A percentile compares a stretch with the other conserved stretches of the same genome.
Evolutionary conservation across 2,329 filamentous ascomycete genomes (phyloP).

Genomic region (Gremmenia infestans): DNA sequence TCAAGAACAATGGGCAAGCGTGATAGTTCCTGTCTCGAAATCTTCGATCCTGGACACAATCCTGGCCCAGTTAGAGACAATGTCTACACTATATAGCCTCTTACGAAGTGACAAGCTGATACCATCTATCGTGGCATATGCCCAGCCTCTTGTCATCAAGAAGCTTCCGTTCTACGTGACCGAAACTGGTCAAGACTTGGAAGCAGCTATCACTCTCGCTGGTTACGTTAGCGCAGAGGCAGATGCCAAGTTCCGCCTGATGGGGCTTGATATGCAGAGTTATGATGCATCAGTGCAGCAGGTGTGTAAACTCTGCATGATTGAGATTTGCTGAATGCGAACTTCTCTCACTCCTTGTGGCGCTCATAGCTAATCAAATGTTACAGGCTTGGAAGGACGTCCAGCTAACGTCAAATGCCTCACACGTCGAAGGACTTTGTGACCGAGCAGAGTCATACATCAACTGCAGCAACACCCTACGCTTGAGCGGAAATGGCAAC

Average conservation of each 20-base stretch:
- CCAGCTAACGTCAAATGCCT: slow-evolving; percentile 35
- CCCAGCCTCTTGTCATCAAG: slow-evolving; percentile 37
- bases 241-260: slow-evolving; percentile 50
- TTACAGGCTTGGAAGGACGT: slow-evolving; percentile 34
- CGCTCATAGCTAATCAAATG: slow-evolving; percentile 15
- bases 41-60: slow-evolving; percentile 63
- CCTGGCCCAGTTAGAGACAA: slow-evolving; percentile 55
- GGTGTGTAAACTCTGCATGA: background rate
- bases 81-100: slow-evolving; percentile 46
- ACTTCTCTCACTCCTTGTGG: slow-evolving; percentile 16
- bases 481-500: slow-evolving; percentile 14
- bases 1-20: slow-evolving; percentile 57
- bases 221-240: slow-evolving; percentile 52
- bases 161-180: background rate
- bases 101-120: slow-evolving; percentile 3
- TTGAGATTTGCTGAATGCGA: slow-evolving; percentile 25
- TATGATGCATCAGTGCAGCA: slow-evolving; percentile 33
- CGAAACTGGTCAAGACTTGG: slow-evolving; percentile 38
- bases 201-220: slow-evolving; percentile 49
- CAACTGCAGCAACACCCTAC: slow-evolving; percentile 41
- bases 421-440: slow-evolving; percentile 43
- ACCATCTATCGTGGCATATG: slow-evolving; percentile 45
- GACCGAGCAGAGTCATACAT: slow-evolving; percentile 53
- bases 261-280: slow-evolving; percentile 44
- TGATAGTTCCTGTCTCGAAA: slow-evolving; percentile 62